These are phyloP conservation scores for Aspergillus indologenus DNA, from an alignment of 495 filamentous ascomycete genomes.

Conservation along the genomic window DNA sequence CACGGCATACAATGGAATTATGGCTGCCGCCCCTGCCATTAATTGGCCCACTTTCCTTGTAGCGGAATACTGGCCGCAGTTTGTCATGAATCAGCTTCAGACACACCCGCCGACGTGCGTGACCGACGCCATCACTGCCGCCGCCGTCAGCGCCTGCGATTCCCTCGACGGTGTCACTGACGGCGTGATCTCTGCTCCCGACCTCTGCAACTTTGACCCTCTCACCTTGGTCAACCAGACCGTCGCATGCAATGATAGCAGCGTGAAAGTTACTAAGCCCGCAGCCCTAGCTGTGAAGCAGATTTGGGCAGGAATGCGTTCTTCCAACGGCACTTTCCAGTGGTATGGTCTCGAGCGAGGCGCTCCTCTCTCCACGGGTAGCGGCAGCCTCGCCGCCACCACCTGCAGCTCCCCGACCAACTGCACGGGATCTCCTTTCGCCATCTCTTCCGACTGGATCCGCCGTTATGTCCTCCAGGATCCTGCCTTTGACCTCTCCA, in stretches of 20 bases:
- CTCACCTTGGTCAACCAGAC: conserved; percentile 46
- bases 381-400: neutral
- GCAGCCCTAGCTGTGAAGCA: conserved; percentile 27
- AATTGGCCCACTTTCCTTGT: conserved; percentile 38
- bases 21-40: conserved; percentile 49
- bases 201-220: conserved; percentile 48
- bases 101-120: conserved; percentile 37
- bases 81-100: conserved; percentile 31
- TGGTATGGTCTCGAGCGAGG: conserved; percentile 13
- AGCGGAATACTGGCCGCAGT: conserved; percentile 18
- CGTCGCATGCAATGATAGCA: conserved; percentile 37
- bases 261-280: conserved; percentile 24
- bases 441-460: neutral
- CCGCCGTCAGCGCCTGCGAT: conserved; percentile 45
- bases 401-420: neutral
- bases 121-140: conserved; percentile 44
- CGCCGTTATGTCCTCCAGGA: conserved; percentile 30
- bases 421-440: neutral
- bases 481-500: conserved; percentile 33
- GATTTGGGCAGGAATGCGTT: conserved; percentile 26
- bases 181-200: conserved; percentile 54
- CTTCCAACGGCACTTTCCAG: conserved; percentile 4
- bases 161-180: conserved; percentile 54
- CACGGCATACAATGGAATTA: conserved; percentile 55
- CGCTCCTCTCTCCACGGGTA: neutral